Evolutionary conservation across 192 early-diverging fungal genomes (phyloP), one percentile per base, ranked within the genome.

Genomic region (Linderina pennispora): DNA sequence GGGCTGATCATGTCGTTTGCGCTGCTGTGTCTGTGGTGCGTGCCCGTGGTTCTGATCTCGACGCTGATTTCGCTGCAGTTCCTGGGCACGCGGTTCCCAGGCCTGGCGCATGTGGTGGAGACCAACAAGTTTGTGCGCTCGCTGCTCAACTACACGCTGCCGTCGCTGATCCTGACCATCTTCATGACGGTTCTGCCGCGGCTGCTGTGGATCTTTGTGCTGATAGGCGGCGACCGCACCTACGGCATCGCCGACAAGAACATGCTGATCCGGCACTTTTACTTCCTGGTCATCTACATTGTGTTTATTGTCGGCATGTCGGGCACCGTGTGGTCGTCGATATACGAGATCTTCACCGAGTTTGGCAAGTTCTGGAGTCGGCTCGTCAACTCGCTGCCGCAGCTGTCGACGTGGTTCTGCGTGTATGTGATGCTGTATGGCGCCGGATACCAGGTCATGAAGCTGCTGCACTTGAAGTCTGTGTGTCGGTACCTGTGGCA

Each of bases 371-470:
- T 88, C 31, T 65, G 82, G 43, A 45, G 64, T 9, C 55, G 77
- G 17, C 65, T 90, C 8, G 86, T 86, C 20, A 55, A 39, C 4
- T 77, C 56, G 0, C 59, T 90, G 35, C 83, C 85, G n/a, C 69
- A 81, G 23, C 77, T 88, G 45, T 76, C 85, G 8, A 82, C 86
- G 10, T 87, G 86, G 67, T 90, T 86, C 77, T 77, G 82, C 34
- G 86, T 86, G 20, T 85, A 82, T 55, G 58, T 81, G 16, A 79
- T 90, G 43, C 59, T 90, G 16, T 80, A 87, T 43, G 84, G 85
- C 6, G 78, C 86, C 34, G 82, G 77, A 17, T 77, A 76, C 31
- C 62, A 80, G 34, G 84, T 85, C 0, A 38, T 83, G 28, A 80
- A 85, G 60, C 62, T 90, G 20, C 46, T 88, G 40, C 80, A 83